Percentiles rank a stretch among this genome's conserved stretches.
Evolutionary conservation across 768 basidiomycete genomes (phyloP).

Genomic region (Cystoderma amianthinum): DNA sequence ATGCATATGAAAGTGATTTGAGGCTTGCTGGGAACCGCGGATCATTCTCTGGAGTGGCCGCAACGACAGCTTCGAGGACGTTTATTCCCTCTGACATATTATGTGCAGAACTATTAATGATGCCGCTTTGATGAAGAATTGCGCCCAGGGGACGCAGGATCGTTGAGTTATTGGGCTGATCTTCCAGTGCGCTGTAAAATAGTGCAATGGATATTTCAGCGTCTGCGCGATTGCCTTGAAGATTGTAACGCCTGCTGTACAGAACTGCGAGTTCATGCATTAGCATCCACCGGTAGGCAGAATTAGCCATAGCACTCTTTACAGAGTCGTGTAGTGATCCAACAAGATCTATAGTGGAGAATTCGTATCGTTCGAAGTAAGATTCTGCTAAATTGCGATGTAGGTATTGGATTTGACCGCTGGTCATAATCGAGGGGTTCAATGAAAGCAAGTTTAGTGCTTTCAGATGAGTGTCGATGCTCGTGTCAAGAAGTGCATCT

Average conservation of each 20-base stretch:
- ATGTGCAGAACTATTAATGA: constrained; percentile 1
- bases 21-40: constrained; percentile 1
- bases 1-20: neutral
- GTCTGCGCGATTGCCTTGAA: constrained; percentile 2
- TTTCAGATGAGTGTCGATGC: neutral
- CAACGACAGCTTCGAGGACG: constrained; percentile 3
- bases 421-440: neutral
- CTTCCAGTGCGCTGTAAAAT: constrained; percentile 1
- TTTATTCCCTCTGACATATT: constrained; percentile 5
- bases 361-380: too few relatives aligned
- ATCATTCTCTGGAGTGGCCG: constrained; percentile 1
- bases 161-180: constrained; percentile 1
- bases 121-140: constrained; percentile 5
- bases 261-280: too few relatives aligned
- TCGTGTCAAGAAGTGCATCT: neutral
- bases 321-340: neutral
- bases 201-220: constrained; percentile 2
- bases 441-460: neutral
- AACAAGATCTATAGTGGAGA: too few relatives aligned
- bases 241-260: constrained; percentile 2
- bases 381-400: neutral
- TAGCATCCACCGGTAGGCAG: constrained; percentile 3
- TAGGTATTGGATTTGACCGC: neutral
- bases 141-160: constrained; percentile 3
- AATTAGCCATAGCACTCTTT: neutral